Evolutionary conservation across 2,329 filamentous ascomycete genomes (phyloP).

Genomic region (Monilinia polystroma): DNA sequence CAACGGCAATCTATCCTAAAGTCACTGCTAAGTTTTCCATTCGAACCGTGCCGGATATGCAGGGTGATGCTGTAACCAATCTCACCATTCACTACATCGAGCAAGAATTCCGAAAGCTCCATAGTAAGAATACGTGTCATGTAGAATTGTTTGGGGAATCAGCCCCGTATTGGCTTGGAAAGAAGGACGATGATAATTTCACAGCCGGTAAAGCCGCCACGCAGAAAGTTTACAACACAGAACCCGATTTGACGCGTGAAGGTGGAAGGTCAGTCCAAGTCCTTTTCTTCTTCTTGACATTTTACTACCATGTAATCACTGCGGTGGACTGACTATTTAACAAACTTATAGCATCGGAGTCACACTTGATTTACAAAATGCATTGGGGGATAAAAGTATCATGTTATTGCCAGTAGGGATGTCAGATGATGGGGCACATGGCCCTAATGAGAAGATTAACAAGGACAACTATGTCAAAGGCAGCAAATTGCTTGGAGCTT

Average conservation of each 20-base stretch:
- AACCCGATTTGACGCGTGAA: constrained; percentile 19
- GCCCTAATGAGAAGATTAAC: constrained; percentile 15
- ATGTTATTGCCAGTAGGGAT: constrained; percentile 18
- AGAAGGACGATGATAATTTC: constrained; percentile 1
- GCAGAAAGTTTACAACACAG: constrained; percentile 6
- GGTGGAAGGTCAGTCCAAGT: constrained; percentile 12
- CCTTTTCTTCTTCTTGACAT: background rate
- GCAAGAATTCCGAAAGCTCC: constrained; percentile 5
- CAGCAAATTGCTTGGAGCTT: constrained; percentile 16
- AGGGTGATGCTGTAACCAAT: background rate
- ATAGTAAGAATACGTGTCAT: constrained; percentile 5
- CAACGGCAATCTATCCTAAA: constrained; percentile 7
- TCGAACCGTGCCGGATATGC: constrained; percentile 4
- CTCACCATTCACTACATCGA: background rate
- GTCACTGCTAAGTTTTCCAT: constrained; percentile 19
- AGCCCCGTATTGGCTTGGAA: constrained; percentile 2
- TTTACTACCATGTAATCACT: no score
- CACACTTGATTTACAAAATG: constrained; percentile 16
- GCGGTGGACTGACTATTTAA: background rate
- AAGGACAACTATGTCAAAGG: constrained; percentile 14
- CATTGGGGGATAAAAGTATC: constrained; percentile 16
- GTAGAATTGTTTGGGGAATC: constrained; percentile 1
- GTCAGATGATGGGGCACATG: constrained; percentile 16
- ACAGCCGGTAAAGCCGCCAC: constrained; percentile 2
- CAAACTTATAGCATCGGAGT: background rate